Evolutionary conservation across 768 basidiomycete genomes (phyloP), one percentile per base, ranked within the genome.

Genomic region (Serendipita vermifera): DNA sequence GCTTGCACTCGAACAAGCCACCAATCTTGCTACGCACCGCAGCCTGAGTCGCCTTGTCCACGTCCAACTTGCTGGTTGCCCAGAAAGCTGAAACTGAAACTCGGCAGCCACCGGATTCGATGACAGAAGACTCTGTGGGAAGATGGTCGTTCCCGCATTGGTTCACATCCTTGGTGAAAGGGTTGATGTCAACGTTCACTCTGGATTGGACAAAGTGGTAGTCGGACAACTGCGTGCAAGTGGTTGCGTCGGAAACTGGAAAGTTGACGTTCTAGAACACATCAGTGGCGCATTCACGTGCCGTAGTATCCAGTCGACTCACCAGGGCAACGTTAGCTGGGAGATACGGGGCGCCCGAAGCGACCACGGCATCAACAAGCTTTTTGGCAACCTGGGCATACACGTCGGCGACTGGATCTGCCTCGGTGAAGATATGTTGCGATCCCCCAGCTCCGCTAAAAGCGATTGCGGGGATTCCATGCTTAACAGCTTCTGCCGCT

Each of bases 201-300:
- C 56, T 22, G 0, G 56, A 48, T 2, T 48, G 56, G 1, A 78
- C 68, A 59, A 72, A 78, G 51, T 67, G 68, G 67, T 68, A 77
- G 39, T 65, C 68, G 7, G 63, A 56, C 5, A 71, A 67, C 24
- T 63, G 64, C n/a, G 69, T 55, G 60, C 77, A 78, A 51, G 41
- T 56, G 5, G 26, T 26, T 46, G 60, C 60, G 54, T 61, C 67
- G 46, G 63, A 63, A 7, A 72, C 59, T 0, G 74, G 71, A 61
- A 72, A 77, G 67, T 79, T 80, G 61, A 80, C 76, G 62, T 77
- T 78, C 46, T 51, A n/a, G n/a, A n/a, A 11, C 36, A 38, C n/a
- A n/a, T 7, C 5, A 41, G 7, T 20, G 15, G 5, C 7, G 39
- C 1, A 41, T n/a, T n/a, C n/a, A n/a, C n/a, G n/a, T n/a, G n/a